phyloP scores from a whole-genome alignment of 2,329 filamentous ascomycete species.

The Apiospora hydei region DNA sequence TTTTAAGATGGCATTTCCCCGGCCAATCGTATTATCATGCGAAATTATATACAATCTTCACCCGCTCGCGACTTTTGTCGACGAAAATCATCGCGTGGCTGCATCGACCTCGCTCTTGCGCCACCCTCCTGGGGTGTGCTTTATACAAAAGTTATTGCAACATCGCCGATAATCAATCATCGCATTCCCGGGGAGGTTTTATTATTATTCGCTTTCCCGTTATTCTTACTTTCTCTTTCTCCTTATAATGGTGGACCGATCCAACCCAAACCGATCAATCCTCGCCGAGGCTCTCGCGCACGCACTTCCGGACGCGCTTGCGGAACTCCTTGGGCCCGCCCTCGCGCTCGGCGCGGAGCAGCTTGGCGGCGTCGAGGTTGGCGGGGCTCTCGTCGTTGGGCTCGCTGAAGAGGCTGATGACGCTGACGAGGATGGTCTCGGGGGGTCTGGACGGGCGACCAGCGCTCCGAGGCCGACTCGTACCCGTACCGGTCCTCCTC shows the following conservation, averaged over 20 bases:
- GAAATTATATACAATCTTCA: constrained; percentile 21
- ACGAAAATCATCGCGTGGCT: background rate
- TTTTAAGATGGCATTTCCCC: background rate
- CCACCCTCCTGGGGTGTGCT: too few relatives aligned
- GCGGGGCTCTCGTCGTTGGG: constrained; percentile 96
- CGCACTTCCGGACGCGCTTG: constrained; percentile 77
- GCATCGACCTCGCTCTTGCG: background rate
- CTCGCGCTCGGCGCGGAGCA: constrained; percentile 81
- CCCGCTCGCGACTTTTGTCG: too few relatives aligned
- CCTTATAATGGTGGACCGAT: background rate
- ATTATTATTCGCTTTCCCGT: background rate
- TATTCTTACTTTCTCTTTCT: background rate
- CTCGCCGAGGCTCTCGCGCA: constrained; percentile 82
- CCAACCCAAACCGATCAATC: constrained; percentile 51
- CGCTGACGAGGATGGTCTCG: constrained; percentile 90
- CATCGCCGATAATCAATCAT: background rate
- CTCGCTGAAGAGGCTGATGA: constrained; percentile 89
- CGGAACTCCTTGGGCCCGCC: constrained; percentile 75
- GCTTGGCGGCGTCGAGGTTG: constrained; percentile 89
- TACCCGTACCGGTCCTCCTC: constrained; percentile 95
- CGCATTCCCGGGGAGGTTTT: background rate
- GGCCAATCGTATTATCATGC: background rate
- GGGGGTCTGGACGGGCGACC: constrained; percentile 95
- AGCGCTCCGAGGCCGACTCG: constrained; percentile 87
- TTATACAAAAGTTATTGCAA: constrained; percentile 2